Conservation (phyloP, 179 eudicot genomes). For the Drosera spatulata region DNA sequence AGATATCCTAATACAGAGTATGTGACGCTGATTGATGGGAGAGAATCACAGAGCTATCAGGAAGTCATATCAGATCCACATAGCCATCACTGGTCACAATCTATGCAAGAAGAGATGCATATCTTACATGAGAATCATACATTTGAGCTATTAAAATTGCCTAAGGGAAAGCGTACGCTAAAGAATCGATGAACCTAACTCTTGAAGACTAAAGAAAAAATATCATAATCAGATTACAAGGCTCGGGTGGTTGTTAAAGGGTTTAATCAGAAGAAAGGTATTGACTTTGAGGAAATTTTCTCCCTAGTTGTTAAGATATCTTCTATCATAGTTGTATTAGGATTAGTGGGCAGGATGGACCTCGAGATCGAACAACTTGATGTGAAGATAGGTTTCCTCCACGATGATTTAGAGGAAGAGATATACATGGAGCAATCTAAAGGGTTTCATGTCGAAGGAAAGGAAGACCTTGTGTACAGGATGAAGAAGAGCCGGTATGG, state of each 20-base stretch:
- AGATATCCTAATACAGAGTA: too few relatives aligned
- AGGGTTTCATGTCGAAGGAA: neutral
- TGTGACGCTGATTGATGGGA: too few relatives aligned
- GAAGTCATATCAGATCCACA: too few relatives aligned
- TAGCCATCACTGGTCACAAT: too few relatives aligned
- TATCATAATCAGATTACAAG: neutral
- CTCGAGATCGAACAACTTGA: neutral
- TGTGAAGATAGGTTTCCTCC: too few relatives aligned
- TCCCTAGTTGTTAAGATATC: too few relatives aligned
- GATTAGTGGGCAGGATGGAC: neutral
- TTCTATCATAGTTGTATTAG: neutral
- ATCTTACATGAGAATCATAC: too few relatives aligned
- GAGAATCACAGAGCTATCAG: too few relatives aligned
- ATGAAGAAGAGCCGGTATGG: neutral
- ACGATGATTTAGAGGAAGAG: too few relatives aligned
- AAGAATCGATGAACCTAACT: neutral
- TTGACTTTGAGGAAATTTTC: neutral
- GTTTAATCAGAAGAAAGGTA: neutral
- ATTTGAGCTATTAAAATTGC: neutral
- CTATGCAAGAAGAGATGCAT: too few relatives aligned
- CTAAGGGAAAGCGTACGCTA: neutral
- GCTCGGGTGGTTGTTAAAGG: neutral
- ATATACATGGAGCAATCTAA: too few relatives aligned
- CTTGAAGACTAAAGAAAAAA: neutral
- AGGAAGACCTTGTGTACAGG: neutral